Evolutionary conservation across 2,329 filamentous ascomycete species (phyloP).

Genomic region (Pseudocercospora fuligena): DNA sequence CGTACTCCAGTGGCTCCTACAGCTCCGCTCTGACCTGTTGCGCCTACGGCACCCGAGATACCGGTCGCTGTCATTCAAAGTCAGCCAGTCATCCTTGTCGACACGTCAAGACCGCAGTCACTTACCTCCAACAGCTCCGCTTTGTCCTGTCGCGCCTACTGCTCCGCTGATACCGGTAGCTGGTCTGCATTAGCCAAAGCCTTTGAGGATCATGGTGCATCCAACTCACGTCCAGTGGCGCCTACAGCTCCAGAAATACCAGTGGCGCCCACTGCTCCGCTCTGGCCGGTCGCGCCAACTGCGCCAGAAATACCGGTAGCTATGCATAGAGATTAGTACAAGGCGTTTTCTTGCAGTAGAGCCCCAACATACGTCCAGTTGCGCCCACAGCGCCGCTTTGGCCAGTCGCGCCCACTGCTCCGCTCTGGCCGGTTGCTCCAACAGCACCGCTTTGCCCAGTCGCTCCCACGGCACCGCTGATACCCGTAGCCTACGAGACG

Average conservation of each 20-base stretch:
- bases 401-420: neutral
- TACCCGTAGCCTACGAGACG: neutral
- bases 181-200: too few species aligned
- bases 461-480: neutral
- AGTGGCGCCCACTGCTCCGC: too few species aligned
- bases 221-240: too few species aligned
- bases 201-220: too few species aligned
- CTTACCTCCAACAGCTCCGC: neutral
- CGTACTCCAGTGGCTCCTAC: conserved; percentile 13
- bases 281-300: too few species aligned
- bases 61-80: conserved; percentile 2
- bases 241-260: too few species aligned
- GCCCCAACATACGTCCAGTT: too few species aligned
- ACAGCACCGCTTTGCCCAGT: neutral
- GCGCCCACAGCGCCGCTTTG: too few species aligned
- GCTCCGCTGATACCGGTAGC: too few species aligned
- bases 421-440: conserved; percentile 9
- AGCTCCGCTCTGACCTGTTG: conserved; percentile 18
- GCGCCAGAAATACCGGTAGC: too few species aligned
- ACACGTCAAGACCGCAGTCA: neutral
- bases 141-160: neutral
- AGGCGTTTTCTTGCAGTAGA: too few species aligned
- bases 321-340: neutral
- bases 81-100: neutral
- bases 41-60: too few species aligned